Evolutionary conservation across 169 alveolate species (phyloP).

Genomic region (Eimeria praecox): DNA sequence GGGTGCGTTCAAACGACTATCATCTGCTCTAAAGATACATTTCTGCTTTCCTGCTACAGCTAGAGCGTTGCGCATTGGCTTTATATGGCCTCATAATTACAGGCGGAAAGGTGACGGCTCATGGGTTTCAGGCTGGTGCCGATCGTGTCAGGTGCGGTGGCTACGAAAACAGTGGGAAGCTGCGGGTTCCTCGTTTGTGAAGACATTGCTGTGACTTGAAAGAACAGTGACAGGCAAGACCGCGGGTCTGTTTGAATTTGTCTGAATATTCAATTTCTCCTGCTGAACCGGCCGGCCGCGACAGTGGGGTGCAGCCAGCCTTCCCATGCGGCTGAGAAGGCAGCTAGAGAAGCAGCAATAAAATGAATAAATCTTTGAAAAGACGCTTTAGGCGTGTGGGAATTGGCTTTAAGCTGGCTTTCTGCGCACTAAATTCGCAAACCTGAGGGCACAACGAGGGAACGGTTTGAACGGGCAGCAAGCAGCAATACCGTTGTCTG

Average conservation of each 20-base stretch:
- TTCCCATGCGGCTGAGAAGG: not conserved
- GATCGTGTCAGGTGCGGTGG: conserved; percentile 28
- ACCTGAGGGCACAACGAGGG: conserved; percentile 10
- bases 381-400: not conserved
- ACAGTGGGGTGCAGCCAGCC: conserved; percentile 66
- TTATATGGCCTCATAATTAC: not conserved
- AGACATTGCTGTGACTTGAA: not conserved
- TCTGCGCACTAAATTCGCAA: conserved; percentile 9
- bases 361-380: conserved; percentile 17
- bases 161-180: not conserved
- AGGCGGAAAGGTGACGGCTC: not conserved
- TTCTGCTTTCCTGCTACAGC: not conserved
- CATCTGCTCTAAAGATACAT: not conserved
- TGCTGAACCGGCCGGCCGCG: conserved; percentile 25
- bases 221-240: not conserved
- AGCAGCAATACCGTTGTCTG: conserved; percentile 60
- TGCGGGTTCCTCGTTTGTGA: not conserved
- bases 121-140: not conserved
- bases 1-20: not conserved
- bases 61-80: not conserved
- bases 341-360: not conserved
- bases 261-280: conserved; percentile 3
- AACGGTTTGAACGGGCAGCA: conserved; percentile 56
- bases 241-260: not conserved
- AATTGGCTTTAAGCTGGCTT: not conserved